phyloP scores from a whole-genome alignment of 2,329 filamentous ascomycete genomes.

The Bisporella sp. region DNA sequence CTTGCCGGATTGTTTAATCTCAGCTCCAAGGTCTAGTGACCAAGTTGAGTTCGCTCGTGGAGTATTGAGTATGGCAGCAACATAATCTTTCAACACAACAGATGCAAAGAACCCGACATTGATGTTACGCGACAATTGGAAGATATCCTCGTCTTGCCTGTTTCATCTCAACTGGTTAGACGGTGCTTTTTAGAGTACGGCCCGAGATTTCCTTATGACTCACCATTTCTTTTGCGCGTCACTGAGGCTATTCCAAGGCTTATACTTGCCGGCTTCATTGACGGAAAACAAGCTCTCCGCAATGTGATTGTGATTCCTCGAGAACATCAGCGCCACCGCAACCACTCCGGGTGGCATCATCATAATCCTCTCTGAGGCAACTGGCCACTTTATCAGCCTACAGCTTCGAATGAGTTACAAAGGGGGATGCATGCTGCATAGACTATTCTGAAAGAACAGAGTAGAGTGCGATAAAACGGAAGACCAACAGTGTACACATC shows the following conservation, averaged over 20 bases:
- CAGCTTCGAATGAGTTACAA: constrained; percentile 68
- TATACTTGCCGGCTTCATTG: constrained; percentile 38
- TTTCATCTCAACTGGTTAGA: not conserved
- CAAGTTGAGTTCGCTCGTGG: constrained; percentile 44
- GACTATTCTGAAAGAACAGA: constrained; percentile 69
- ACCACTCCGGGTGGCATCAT: constrained; percentile 65
- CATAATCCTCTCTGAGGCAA: constrained; percentile 61
- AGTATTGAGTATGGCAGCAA: constrained; percentile 49
- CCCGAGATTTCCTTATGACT: constrained; percentile 8
- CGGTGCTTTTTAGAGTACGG: not conserved
- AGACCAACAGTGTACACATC: constrained; percentile 27
- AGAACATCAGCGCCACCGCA: constrained; percentile 54
- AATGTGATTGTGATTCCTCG: constrained; percentile 38
- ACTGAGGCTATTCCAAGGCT: constrained; percentile 31
- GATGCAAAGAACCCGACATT: constrained; percentile 64
- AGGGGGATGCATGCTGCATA: too few relatives aligned
- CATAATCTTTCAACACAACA: constrained; percentile 70
- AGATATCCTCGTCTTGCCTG: constrained; percentile 41
- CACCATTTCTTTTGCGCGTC: constrained; percentile 32
- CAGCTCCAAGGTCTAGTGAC: constrained; percentile 67
- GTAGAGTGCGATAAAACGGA: constrained; percentile 64
- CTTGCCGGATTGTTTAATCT: constrained; percentile 33
- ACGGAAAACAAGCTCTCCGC: constrained; percentile 32
- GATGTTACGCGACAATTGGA: constrained; percentile 38
- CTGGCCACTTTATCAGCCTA: constrained; percentile 25